Conservation (phyloP, 768 basidiomycete species). For the Lentinula sp. region DNA sequence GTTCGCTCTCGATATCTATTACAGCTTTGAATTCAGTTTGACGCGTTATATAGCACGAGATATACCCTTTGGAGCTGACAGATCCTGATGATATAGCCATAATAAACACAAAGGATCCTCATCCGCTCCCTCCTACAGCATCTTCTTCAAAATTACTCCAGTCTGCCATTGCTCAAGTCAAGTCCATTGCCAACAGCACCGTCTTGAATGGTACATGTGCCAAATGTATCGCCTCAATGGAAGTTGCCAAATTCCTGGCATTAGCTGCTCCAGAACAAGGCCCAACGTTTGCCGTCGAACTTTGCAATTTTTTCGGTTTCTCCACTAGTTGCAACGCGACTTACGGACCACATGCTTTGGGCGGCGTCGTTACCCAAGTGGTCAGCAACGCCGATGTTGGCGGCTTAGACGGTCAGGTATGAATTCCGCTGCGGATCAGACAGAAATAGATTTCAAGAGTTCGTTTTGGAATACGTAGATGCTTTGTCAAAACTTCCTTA, state of each 20-base stretch:
- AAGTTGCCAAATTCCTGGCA: slow-evolving; percentile 61
- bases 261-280: slow-evolving; percentile 58
- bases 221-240: slow-evolving; percentile 53
- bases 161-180: slow-evolving; percentile 50
- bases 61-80: slow-evolving; percentile 58
- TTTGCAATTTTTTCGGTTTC: slow-evolving; percentile 60
- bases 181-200: slow-evolving; percentile 49
- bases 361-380: slow-evolving; percentile 65
- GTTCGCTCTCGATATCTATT: slow-evolving; percentile 24
- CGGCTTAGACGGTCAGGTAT: slow-evolving; percentile 69
- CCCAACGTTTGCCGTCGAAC: slow-evolving; percentile 45
- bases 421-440: neutral
- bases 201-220: slow-evolving; percentile 49
- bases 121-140: slow-evolving; percentile 56
- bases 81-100: slow-evolving; percentile 54
- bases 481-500: slow-evolving; percentile 55
- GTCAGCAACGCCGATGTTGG: slow-evolving; percentile 64
- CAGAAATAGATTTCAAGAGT: neutral
- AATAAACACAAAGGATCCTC: slow-evolving; percentile 56
- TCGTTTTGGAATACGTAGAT: slow-evolving; percentile 25
- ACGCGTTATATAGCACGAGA: slow-evolving; percentile 36
- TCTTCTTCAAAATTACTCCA: slow-evolving; percentile 38
- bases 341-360: slow-evolving; percentile 42
- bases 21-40: neutral
- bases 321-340: slow-evolving; percentile 41